Base-by-base conservation (phyloP, 106 monocot genomes). In the Allium fistulosum region DNA sequence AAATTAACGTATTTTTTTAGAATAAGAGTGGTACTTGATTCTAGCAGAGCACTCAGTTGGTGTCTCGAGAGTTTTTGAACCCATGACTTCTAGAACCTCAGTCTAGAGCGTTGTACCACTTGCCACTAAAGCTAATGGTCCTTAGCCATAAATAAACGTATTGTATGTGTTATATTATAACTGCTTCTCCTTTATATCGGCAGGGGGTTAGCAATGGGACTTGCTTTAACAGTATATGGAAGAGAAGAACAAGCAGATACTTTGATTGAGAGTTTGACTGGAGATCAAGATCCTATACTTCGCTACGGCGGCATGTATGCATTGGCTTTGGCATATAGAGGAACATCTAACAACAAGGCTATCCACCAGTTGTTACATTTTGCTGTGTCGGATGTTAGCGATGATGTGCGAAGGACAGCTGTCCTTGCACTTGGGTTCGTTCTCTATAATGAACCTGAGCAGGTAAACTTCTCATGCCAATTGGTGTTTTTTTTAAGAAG, bases 281-380 rank as follows among this genome's bases (percentile, higher is more conserved):
- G 90, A 72, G 99, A 99, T 78, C 99, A 93, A 74, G 99, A 99
- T 74, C 99, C 99, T 51, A 99, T 99, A 75, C 80, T 99, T 64
- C 89, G 99, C 61, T 99, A 99, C 79, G 99, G 99, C 72, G 99
- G 99, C 27, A 99, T 99, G 93, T 99, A 93, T 58, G 99, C 99
- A 9, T 73, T 99, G 75, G 99, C 90, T 45, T 77, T 99, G 72
- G 99, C 93, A 28, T 99, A 99, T 69, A 78, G 93, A 6, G 99
- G 99, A 50, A 99, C 99, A 17, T 80, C 99, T 63, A 99, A 99
- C 74, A 99, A 99, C 70, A 99, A 93, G 76, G 99, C 99, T 62
- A 99, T 99, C 67, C 99, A 93, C 66, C 92, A 99, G 70, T 71
- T 99, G 69, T 87, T 99, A 66, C 99, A 99, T 82, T 99, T 99